Evolutionary conservation across 441 rosid species (phyloP), one percentile per base, ranked within the genome.

Genomic region (Bocquillonia castaneifolia): DNA sequence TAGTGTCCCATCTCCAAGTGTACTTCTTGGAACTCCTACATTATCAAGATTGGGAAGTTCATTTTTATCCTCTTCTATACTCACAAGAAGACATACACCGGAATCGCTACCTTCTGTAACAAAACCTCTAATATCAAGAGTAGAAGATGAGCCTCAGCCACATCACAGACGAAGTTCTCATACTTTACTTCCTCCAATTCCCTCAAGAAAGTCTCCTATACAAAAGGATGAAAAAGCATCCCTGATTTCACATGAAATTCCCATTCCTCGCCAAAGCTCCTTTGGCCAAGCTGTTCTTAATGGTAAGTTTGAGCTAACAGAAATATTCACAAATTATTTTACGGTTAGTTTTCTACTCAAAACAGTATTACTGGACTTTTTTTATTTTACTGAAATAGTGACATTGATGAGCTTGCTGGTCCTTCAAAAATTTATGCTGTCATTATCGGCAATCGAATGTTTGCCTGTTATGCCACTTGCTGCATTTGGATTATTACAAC

Each of bases 231-330:
- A 82, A 42, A 76, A 80, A 50, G 63, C 74, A 5, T 81, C 84
- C 29, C 59, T 34, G 10, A 67, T 77, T 66, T 78, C 85, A 26
- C 94, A 89, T 66, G 97, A 82, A 76, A 70, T 74, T 58, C 86
- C 86, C 29, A 76, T 77, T 51, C 71, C 93, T 65, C 79, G 79
- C 14, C 77, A 84, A 14, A 82, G 98, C 86, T 79, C 98, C 9
- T 89, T 62, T 47, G 85, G 89, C 31, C 98, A 93, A 77, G 92
- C 97, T 31, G 80, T 88, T 60, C 50, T 93, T n/a, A 91, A 93
- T 70, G 98, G 98, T 93, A 69, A 76, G 36, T 40, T 40, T 40
- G 15, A 20, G 45, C 23, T 59, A 20, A 39, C 47, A 23, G 48
- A 23, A 37, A 13, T 0, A 39, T 39, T 59, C 31, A 59, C 15